A percentile compares a stretch with the other conserved stretches of the same genome.
phyloP scores from a whole-genome alignment of 768 basidiomycete species.

The Porphyrellus cyaneotinctus region DNA sequence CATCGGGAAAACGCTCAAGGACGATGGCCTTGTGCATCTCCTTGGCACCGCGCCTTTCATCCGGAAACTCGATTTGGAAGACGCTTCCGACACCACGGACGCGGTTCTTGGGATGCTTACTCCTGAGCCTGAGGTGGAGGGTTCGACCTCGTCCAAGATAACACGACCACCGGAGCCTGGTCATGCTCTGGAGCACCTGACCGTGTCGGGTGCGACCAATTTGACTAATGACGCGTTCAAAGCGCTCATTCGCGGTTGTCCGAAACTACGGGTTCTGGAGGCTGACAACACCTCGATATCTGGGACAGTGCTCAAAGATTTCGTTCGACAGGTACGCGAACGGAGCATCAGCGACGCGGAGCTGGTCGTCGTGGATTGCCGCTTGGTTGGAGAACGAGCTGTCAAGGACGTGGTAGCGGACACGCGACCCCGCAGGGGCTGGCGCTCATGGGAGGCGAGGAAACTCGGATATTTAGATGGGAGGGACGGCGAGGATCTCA shows the following conservation, averaged over 20 bases:
- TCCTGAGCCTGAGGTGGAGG: slow-evolving; percentile 30
- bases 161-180: slow-evolving; percentile 45
- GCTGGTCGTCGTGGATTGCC: slow-evolving; percentile 73
- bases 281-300: slow-evolving; percentile 77
- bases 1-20: slow-evolving; percentile 63
- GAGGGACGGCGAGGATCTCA: slow-evolving; percentile 61
- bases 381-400: slow-evolving; percentile 55
- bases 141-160: slow-evolving; percentile 6
- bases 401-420: slow-evolving; percentile 56
- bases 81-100: slow-evolving; percentile 72
- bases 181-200: slow-evolving; percentile 66
- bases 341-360: slow-evolving; percentile 49
- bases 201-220: slow-evolving; percentile 61
- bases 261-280: slow-evolving; percentile 62
- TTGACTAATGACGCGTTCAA: slow-evolving; percentile 63
- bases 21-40: slow-evolving; percentile 70
- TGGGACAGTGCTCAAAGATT: slow-evolving; percentile 56
- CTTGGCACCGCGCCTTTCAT: slow-evolving; percentile 67
- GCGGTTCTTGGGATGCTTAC: slow-evolving; percentile 63
- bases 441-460: slow-evolving; percentile 70
- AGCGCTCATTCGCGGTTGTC: slow-evolving; percentile 60
- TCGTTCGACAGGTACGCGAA: slow-evolving; percentile 52
- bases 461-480: slow-evolving; percentile 68
- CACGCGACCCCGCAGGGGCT: slow-evolving; percentile 69
- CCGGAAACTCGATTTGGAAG: slow-evolving; percentile 80